Base-by-base conservation (phyloP, 2,329 filamentous ascomycete genomes). In the Aspergillus oerlinghausenensis region DNA sequence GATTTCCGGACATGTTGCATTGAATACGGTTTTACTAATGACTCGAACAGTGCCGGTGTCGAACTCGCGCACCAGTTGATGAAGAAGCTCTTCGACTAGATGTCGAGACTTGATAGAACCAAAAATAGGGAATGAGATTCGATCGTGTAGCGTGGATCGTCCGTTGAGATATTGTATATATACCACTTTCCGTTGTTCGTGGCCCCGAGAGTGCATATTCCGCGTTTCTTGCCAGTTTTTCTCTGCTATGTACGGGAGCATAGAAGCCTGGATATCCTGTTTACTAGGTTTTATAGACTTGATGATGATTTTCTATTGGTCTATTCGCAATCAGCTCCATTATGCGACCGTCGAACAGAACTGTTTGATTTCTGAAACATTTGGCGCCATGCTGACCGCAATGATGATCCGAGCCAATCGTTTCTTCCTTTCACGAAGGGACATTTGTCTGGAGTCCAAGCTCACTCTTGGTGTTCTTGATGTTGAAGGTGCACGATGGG, bases 1-100 rank as follows among this genome's bases (percentile, higher is more conserved):
- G 17, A 17, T 45, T 28, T 51, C 5, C 25, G 2, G n/a, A 23
- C 9, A 49, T 23, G 10, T 19, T 9, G 17, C 26, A 26, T 9
- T 9, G 26, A 7, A 9, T n/a, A 4, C 14, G 50, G 19, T 56
- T 56, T 52, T 52, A 45, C 63, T 65, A 62, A 66, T 45, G 7
- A 7, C 59, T 32, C 8, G 49, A 50, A 35, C 45, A 76, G 73
- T 65, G 67, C 80, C 28, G 79, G 79, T 56, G 79, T 81, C 17
- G 79, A 81, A 56, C 65, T 81, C 48, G 79, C 79, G 6, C 78
- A 80, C 65, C 77, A 79, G 65, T 74, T 75, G 51, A 80, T 81
- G 77, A 77, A 74, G 59, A 77, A 73, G 63, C 51, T 79, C 2
- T 79, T 80, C 55, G 67, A 65, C 47, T 60, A 62, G 23, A 57